phyloP scores from a whole-genome alignment of 2,329 filamentous ascomycete genomes.

The Aspergillus quadrilineatus region DNA sequence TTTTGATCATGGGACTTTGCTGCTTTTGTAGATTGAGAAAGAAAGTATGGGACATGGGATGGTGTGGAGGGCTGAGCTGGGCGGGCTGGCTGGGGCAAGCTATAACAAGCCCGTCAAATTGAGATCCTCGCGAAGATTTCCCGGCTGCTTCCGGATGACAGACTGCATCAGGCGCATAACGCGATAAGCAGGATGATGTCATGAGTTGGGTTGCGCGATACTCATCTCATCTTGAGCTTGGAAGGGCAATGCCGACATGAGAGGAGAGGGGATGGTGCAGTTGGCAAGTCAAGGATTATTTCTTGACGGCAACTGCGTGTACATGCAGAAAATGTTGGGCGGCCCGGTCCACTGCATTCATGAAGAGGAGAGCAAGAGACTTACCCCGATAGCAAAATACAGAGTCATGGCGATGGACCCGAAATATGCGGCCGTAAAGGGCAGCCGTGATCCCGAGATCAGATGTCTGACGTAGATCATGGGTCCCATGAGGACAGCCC shows the following conservation, averaged over 20 bases:
- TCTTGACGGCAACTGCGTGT: neutral
- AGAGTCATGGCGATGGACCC: conserved; percentile 86
- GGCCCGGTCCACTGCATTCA: conserved; percentile 1
- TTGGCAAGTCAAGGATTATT: conserved; percentile 9
- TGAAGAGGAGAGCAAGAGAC: conserved; percentile 43
- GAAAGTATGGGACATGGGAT: neutral
- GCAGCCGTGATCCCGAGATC: conserved; percentile 76
- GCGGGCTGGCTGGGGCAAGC: neutral
- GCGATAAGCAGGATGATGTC: conserved; percentile 7
- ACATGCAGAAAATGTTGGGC: conserved; percentile 6
- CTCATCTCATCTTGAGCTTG: neutral
- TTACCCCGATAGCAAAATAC: conserved; percentile 88
- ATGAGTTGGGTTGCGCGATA: conserved; percentile 10
- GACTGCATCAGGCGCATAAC: conserved; percentile 3
- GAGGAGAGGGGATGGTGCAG: neutral
- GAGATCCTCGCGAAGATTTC: neutral
- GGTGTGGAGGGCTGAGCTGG: neutral
- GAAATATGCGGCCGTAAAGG: conserved; percentile 93
- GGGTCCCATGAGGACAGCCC: conserved; percentile 92
- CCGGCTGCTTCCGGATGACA: conserved; percentile 11
- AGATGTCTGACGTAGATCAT: conserved; percentile 80
- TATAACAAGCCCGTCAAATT: neutral
- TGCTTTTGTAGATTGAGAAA: neutral
- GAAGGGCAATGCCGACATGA: neutral
- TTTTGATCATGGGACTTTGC: neutral